Conservation (phyloP, 257 asterid species). For the Solanum okadae region DNA sequence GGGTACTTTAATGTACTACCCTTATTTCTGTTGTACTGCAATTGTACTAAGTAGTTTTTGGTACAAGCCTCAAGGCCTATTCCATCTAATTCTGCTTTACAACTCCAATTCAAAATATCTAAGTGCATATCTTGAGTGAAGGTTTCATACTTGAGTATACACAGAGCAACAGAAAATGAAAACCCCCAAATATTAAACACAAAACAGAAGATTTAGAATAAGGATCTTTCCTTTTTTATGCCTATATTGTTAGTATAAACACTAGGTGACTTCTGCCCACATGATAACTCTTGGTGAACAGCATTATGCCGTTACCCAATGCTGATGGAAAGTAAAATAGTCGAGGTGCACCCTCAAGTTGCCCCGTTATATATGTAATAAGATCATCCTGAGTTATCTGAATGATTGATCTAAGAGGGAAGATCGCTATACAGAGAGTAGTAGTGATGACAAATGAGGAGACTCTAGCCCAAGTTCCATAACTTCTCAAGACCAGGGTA, state of each 20-base stretch:
- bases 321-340: not conserved
- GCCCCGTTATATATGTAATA: not conserved
- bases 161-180: not conserved
- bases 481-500: not conserved
- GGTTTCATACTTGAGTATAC: not conserved
- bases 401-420: not conserved
- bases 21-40: not conserved
- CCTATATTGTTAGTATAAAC: not conserved
- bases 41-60: not conserved
- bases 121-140: not conserved
- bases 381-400: not conserved
- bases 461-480: not conserved
- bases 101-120: not conserved
- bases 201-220: not conserved
- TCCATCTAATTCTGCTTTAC: not conserved
- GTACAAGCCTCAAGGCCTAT: not conserved
- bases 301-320: not conserved
- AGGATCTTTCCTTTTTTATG: not conserved
- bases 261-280: not conserved
- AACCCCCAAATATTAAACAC: not conserved
- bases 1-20: not conserved
- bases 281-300: not conserved
- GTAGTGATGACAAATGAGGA: not conserved
- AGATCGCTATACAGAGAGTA: not conserved
- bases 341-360: not conserved